Evolutionary conservation across 345 rosid genomes (phyloP), one percentile per base, ranked within the genome.

Genomic region (Gossypium stocksii): DNA sequence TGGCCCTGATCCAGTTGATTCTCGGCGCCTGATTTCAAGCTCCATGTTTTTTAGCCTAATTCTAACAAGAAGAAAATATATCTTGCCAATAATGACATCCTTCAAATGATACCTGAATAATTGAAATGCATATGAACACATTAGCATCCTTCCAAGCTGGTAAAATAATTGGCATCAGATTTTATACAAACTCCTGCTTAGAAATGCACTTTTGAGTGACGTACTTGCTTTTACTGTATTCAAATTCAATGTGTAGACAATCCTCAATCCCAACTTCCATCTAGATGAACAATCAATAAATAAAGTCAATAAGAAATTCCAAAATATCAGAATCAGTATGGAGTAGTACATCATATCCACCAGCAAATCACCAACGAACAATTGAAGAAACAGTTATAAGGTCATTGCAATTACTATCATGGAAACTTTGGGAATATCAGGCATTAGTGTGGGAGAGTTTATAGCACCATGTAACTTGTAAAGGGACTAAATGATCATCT

Each of bases 201-300:
- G 54, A 59, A 16, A 76, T 66, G 1, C 20, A 53, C 12, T 59
- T 34, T 53, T 38, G 9, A 34, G 17, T 48, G 46, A 77, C 91
- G 62, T 77, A 86, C 91, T 88, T 88, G 91, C 88, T 88, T 88
- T 88, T 86, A 59, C 78, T 82, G 86, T 88, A 88, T 76, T 88
- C 91, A 61, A 88, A 88, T 77, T 88, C 91, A 23, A 88, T 88
- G 74, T 88, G 91, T 14, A 88, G 81, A 68, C 91, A 88, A 64
- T 86, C 89, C 78, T 86, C 91, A 25, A 88, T 88, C 51, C 91
- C 91, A 44, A 88, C 91, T 83, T 88, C 91, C 91, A 88, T 76
- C 78, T 76, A 68, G 44, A 20, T 54, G 77, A 75, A 22, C 7
- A 38, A 66, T 23, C 64, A 75, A 58, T 8, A 66, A 23, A 76